These are phyloP conservation scores for Metschnikowia kofuensis DNA, from an alignment of 805 yeast species.

Conservation along the genomic window DNA sequence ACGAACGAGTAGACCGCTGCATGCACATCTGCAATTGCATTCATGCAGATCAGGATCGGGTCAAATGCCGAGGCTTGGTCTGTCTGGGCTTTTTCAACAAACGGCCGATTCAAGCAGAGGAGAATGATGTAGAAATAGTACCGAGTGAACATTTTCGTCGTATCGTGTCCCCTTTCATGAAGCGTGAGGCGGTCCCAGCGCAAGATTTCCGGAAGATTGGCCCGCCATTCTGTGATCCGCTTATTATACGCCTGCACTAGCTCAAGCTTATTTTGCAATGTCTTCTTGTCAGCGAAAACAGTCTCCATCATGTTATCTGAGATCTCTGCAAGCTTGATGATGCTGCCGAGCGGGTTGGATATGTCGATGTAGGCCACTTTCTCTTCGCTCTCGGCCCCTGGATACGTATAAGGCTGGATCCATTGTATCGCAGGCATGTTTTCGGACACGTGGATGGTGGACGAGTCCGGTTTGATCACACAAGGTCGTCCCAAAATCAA, in stretches of 20 bases:
- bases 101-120: conserved; percentile 14
- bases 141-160: conserved; percentile 13
- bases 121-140: conserved; percentile 14
- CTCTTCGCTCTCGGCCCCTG: conserved; percentile 6
- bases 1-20: conserved; percentile 9
- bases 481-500: conserved; percentile 13
- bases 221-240: conserved; percentile 11
- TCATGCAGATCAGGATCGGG: conserved; percentile 8
- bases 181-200: conserved; percentile 8
- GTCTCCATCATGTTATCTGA: conserved; percentile 12
- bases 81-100: conserved; percentile 2
- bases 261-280: not conserved
- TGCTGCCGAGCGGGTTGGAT: conserved; percentile 11
- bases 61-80: not conserved
- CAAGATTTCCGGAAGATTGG: conserved; percentile 6
- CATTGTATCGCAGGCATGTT: conserved; percentile 15
- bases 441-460: conserved; percentile 11
- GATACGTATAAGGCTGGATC: conserved; percentile 13
- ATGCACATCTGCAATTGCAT: conserved; percentile 7
- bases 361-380: conserved; percentile 10
- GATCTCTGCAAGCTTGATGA: conserved; percentile 7
- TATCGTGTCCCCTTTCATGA: conserved; percentile 7
- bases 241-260: conserved; percentile 9
- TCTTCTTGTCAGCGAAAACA: conserved; percentile 5
- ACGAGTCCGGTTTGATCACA: conserved; percentile 7